A percentile compares a stretch with the other conserved stretches of the same genome.
phyloP scores from a whole-genome alignment of 2,329 filamentous ascomycete genomes.

The Penicillium freii region DNA sequence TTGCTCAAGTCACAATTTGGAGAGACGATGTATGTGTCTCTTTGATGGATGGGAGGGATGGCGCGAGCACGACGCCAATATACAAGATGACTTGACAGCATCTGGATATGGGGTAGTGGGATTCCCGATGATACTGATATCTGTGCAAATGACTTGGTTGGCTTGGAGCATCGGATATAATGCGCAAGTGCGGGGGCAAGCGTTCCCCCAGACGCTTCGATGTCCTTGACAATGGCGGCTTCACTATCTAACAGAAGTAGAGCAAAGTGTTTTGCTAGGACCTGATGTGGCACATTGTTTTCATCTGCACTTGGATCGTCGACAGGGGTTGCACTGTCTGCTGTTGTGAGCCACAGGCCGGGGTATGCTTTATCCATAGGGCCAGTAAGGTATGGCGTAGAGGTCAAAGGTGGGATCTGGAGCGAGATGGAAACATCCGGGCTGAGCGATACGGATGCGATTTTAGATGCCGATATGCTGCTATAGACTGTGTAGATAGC shows the following conservation, averaged over 20 bases:
- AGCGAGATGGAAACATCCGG: constrained; percentile 60
- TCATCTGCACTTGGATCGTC: constrained; percentile 62
- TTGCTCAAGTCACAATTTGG: constrained; percentile 79
- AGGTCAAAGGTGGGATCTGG: constrained; percentile 62
- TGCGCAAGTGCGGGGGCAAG: constrained; percentile 75
- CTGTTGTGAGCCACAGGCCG: constrained; percentile 83
- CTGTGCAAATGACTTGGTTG: constrained; percentile 69
- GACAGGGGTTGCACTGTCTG: constrained; percentile 71
- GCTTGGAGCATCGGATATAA: constrained; percentile 59
- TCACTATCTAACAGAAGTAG: constrained; percentile 82
- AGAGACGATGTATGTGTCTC: constrained; percentile 87
- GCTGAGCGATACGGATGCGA: constrained; percentile 77
- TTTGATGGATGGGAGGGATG: constrained; percentile 83
- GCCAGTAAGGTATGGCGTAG: constrained; percentile 69
- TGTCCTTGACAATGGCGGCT: constrained; percentile 69
- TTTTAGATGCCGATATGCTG: constrained; percentile 77
- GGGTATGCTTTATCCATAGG: constrained; percentile 67
- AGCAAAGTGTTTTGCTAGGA: constrained; percentile 79
- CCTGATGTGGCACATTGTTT: constrained; percentile 52
- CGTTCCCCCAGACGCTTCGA: constrained; percentile 69
- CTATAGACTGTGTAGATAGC: constrained; percentile 81
- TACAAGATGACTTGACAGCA: constrained; percentile 87
- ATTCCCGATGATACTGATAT: constrained; percentile 63
- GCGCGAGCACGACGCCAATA: constrained; percentile 93
- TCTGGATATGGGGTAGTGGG: constrained; percentile 74